Evolutionary conservation across 2,329 filamentous ascomycete species (phyloP), one percentile per base, ranked within the genome.

Genomic region (Alternaria gaisen): DNA sequence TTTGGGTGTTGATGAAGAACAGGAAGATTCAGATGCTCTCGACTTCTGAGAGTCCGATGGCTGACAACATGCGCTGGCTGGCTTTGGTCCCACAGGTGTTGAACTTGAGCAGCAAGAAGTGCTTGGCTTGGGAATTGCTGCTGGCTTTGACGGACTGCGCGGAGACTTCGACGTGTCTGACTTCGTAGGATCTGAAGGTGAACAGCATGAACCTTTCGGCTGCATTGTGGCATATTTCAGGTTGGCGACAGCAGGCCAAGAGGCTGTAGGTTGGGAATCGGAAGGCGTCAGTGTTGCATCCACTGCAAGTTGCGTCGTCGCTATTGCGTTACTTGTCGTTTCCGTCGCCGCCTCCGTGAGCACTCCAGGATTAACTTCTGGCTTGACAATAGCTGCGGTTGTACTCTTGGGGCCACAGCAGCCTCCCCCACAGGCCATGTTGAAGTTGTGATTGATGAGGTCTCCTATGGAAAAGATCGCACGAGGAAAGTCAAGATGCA

Each of bases 351-450:
- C 34, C 16, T 40, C 28, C 9, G 41, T 12, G 7, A 5, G 24
- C 6, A 6, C 11, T 26, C 22, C n/a, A 22, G 30, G n/a, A 46
- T 30, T n/a, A 9, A 26, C 28, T n/a, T 36, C 14, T 20, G 41
- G 34, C 11, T 36, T 46, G 12, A 43, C 5, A 22, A 22, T 24
- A n/a, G 4, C 20, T 18, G 20, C 9, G 16, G 22, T 22, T 12
- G 40, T 32, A 9, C 58, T 43, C 14, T 53, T 60, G 0, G 57
- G 47, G 24, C 50, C 60, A 43, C 66, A 68, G 43, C 66, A 68
- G 12, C 58, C 60, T 50, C 60, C 64, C 48, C 60, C 56, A 36
- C 66, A 68, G 24, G 64, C 60, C 66, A 68, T 68, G n/a, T 4
- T 61, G 26, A 32, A n/a, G 24, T 54, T 22, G 46, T 46, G 20